Conservation (phyloP, 257 asterid genomes). For the Cinchona pubescens region DNA sequence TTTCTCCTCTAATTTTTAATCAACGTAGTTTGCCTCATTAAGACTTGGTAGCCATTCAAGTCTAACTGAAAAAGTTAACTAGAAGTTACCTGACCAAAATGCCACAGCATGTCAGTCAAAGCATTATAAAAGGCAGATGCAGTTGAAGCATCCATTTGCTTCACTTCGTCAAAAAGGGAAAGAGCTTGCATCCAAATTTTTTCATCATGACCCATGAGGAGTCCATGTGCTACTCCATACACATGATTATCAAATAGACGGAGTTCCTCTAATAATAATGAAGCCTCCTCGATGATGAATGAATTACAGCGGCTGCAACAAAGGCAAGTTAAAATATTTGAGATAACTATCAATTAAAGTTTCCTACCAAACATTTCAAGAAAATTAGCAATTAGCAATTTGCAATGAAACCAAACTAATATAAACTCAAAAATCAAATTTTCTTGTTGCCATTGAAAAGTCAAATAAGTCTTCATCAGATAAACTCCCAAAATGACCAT, state of each 20-base stretch:
- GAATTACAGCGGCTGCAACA: conserved; percentile 82
- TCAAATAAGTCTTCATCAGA: not conserved
- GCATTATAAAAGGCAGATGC: conserved; percentile 96
- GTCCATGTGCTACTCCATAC: conserved; percentile 95
- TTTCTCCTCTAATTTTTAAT: not conserved
- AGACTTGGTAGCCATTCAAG: not conserved
- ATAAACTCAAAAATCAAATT: not conserved
- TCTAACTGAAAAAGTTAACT: not conserved
- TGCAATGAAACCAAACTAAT: not conserved
- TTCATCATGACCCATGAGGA: conserved; percentile 70
- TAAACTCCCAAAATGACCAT: not conserved
- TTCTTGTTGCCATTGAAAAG: not conserved
- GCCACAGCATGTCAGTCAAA: conserved; percentile 93
- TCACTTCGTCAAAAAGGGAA: conserved; percentile 78
- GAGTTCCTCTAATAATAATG: conserved; percentile 77
- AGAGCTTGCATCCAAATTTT: conserved; percentile 75
- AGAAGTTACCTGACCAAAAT: conserved; percentile 80
- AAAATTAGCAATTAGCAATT: not conserved
- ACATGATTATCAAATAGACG: conserved; percentile 77
- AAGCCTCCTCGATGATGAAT: conserved; percentile 86
- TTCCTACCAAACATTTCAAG: not conserved
- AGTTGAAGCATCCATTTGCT: conserved; percentile 84
- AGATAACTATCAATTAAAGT: too few species aligned
- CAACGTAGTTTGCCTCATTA: not conserved
- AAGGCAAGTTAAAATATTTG: conserved; percentile 11